phyloP scores from a whole-genome alignment of 2,329 filamentous ascomycete species.

The Coniochaeta prunicola region DNA sequence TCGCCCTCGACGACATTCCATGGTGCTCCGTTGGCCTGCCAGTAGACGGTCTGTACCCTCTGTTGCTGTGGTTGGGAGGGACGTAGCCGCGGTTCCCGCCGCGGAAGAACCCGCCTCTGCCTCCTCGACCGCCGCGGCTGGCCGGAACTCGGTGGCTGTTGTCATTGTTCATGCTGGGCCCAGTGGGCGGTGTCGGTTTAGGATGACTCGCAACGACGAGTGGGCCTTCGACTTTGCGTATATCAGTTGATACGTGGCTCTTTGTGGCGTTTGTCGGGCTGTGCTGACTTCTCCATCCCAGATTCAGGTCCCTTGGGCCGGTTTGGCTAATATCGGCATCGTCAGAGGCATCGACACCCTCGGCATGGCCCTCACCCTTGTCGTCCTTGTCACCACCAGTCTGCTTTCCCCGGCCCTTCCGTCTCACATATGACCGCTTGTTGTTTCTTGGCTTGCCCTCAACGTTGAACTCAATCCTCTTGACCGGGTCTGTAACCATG shows the following conservation, averaged over 20 bases:
- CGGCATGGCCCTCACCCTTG: neutral
- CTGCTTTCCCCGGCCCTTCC: conserved; percentile 13
- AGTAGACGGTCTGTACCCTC: neutral
- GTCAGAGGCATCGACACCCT: neutral
- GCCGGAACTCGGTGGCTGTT: neutral
- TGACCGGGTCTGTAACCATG: conserved; percentile 61
- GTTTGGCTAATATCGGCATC: neutral
- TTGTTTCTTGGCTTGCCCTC: conserved; percentile 37
- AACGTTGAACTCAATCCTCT: conserved; percentile 56
- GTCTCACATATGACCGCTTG: conserved; percentile 23
- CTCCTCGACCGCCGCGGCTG: neutral
- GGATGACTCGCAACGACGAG: neutral
- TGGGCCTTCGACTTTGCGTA: neutral
- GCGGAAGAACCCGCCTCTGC: neutral
- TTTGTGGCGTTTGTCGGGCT: neutral
- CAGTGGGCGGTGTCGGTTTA: neutral
- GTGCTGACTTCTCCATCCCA: neutral
- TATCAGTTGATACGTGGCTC: neutral
- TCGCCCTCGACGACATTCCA: neutral
- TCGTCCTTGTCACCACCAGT: neutral
- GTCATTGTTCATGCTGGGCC: neutral
- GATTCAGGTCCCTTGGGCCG: neutral
- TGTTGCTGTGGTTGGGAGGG: neutral
- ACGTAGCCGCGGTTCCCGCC: neutral
- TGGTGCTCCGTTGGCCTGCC: neutral